Conservation (phyloP, 768 basidiomycete genomes). For the Kwoniella shandongensis region DNA sequence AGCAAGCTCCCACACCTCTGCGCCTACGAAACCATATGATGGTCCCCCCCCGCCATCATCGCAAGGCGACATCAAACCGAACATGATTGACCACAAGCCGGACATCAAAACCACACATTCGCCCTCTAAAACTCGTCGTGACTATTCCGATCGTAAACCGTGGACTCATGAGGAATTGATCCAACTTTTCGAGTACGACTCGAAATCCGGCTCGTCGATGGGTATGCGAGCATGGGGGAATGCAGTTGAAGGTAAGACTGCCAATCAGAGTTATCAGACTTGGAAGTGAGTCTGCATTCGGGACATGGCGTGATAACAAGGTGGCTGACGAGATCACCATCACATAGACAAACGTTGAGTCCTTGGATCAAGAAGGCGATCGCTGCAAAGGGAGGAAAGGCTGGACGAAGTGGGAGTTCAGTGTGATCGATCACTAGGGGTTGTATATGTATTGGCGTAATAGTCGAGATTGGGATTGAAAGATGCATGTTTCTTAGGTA, state of each 20-base stretch:
- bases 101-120: too few relatives aligned
- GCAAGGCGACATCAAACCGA: background rate
- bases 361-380: slow-evolving; percentile 10
- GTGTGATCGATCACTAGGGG: too few relatives aligned
- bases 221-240: slow-evolving; percentile 10
- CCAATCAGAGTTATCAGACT: slow-evolving; percentile 15
- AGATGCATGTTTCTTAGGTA: too few relatives aligned
- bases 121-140: background rate
- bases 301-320: background rate
- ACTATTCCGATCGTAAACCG: background rate
- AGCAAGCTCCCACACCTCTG: background rate
- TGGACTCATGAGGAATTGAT: slow-evolving; percentile 16
- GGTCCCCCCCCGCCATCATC: background rate
- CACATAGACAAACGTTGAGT: slow-evolving; percentile 4
- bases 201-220: slow-evolving; percentile 2
- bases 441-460: too few relatives aligned
- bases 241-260: slow-evolving; percentile 17
- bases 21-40: background rate
- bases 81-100: too few relatives aligned
- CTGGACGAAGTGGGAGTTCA: too few relatives aligned
- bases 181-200: slow-evolving; percentile 19
- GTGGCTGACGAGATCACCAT: slow-evolving; percentile 1
- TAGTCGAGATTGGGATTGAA: too few relatives aligned
- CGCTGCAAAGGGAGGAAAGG: slow-evolving; percentile 2
- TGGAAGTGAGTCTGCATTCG: slow-evolving; percentile 19